Evolutionary conservation across 805 yeast species (phyloP), one percentile per base, ranked within the genome.

Genomic region (Wickerhamiella azyma): DNA sequence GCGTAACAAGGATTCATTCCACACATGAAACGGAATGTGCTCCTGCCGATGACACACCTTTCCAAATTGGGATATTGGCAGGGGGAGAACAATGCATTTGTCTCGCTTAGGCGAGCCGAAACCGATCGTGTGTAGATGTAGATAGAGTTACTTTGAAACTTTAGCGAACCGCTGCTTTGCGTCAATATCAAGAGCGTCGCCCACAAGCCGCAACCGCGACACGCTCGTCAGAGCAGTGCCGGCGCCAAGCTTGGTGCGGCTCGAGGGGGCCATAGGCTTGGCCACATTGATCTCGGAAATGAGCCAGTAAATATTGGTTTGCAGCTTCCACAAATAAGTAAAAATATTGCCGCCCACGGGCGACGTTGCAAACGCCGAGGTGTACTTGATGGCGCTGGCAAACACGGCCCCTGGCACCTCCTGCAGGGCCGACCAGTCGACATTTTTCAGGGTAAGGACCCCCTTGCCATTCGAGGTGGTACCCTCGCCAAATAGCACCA

Each of bases 381-480:
- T 50, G 48, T 66, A 65, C 46, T 54, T 59, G 30, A 60, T 48
- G 9, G 56, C 61, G 8, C 57, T 53, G 1, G 66, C 58, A 45
- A 47, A 64, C 3, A 58, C 41, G 9, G 45, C 47, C 21, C 53
- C 32, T 11, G 46, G 37, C 7, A 48, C 18, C 2, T 35, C 45
- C 29, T 48, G 46, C 28, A 51, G 40, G 17, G 39, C 45, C 30
- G 36, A 49, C 36, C 65, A 58, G 43, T 54, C 52, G 3, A 57
- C 48, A 4, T 48, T 41, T 30, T 66, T 64, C 46, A 82, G 72
- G 2, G 85, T 76, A 50, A 88, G 67, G 1, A 88, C 58, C 0
- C 86, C 77, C 50, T 78, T 77, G 43, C 94, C 92, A 58, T 88
- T 89, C 0, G 94, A 76, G 0, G 94, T 71, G 0, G 94, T 83